Evolutionary conservation across 257 asterid species (phyloP), one percentile per base, ranked within the genome.

Genomic region (Solanum sejunctum): DNA sequence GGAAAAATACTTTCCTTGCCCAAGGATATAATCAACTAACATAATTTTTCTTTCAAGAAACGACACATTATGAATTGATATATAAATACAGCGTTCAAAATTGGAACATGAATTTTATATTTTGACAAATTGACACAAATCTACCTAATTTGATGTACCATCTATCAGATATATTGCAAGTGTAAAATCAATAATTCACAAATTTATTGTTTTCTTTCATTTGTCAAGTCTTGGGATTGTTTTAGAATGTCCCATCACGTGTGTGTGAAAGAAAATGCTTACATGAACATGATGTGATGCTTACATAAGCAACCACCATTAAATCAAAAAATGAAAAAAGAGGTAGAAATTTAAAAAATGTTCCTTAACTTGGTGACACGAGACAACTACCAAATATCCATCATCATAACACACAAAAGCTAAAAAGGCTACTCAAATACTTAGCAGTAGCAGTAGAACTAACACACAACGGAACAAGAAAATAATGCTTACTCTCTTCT

Each of bases 231-330:
- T 43, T 12, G 20, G 7, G 20, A 72, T 72, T 45, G 39, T 45
- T 70, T 39, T 39, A 17, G 8, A 69, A 17, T 8, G 23, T 69
- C 5, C 63, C 64, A 51, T 77, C 64, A 77, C 82, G 61, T 77
- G 82, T 49, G 63, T 77, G 60, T 51, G 82, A 49, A 75, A 45
- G 28, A 20, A 4, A 77, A 77, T 84, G 91, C 80, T 91, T 90
- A 91, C 98, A 89, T 96, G 95, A 94, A 66, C 83, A 88, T 92
- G 98, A 96, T 90, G 17, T 52, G 55, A 91, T 90, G 98, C 97
- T 93, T 86, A 60, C 82, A 81, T 93, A 88, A 92, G 93, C 95
- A 86, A 90, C 69, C 98, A 91, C 95, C 91, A 85, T 71, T 23
- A 43, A 26, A 75, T 84, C 1, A 13, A 3, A 49, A 7, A 75